Conservation (phyloP, 768 basidiomycete genomes). For the Tephrocybe rancida region DNA sequence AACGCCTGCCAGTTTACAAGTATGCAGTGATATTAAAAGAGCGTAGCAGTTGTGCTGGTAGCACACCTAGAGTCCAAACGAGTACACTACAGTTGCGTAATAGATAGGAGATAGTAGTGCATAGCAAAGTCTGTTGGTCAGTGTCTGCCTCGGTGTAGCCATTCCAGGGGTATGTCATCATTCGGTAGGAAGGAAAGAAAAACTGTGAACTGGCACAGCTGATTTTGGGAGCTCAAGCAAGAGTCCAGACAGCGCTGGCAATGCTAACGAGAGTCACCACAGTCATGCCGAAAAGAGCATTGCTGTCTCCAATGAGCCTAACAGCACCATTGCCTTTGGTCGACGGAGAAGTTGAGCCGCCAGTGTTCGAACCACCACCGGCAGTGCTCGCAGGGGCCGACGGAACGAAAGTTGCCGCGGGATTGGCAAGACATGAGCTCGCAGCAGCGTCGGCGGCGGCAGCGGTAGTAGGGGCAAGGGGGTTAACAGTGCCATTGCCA, state of each 20-base stretch:
- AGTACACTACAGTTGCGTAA: conserved; percentile 15
- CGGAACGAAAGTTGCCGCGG: conserved; percentile 66
- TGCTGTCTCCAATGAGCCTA: conserved; percentile 25
- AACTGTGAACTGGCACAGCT: neutral
- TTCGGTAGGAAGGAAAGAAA: neutral
- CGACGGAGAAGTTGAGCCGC: conserved; percentile 18
- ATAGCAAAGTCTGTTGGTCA: conserved; percentile 15
- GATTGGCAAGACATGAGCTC: conserved; percentile 67
- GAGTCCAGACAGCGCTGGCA: conserved; percentile 44
- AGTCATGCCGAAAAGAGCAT: conserved; percentile 38
- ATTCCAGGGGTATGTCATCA: neutral
- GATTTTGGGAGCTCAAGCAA: conserved; percentile 29
- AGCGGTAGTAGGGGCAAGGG: conserved; percentile 47
- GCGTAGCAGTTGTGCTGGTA: conserved; percentile 11
- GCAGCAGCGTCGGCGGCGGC: conserved; percentile 57
- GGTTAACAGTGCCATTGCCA: conserved; percentile 83
- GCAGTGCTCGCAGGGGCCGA: conserved; percentile 37
- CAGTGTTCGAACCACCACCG: conserved; percentile 22
- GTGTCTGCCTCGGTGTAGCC: neutral
- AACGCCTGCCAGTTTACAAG: neutral
- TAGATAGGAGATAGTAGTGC: conserved; percentile 14
- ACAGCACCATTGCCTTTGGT: conserved; percentile 22
- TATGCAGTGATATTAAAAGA: conserved; percentile 6
- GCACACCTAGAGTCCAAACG: conserved; percentile 14
- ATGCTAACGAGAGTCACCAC: conserved; percentile 35